Conservation (phyloP, 208 protist genomes). For the Wallacemonas sp. region DNA sequence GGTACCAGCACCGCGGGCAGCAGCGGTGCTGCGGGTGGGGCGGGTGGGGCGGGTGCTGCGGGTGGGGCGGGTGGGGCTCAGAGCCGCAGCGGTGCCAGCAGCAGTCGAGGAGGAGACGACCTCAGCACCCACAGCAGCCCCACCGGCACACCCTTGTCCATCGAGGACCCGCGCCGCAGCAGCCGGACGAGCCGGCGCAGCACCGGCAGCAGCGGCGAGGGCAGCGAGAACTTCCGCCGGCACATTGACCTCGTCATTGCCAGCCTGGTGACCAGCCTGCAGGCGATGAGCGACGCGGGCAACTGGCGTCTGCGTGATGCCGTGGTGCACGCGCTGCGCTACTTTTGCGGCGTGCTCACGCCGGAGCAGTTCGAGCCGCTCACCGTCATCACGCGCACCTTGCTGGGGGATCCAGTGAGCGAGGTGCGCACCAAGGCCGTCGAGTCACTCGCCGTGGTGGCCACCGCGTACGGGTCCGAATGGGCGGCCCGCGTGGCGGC, state of each 20-base stretch:
- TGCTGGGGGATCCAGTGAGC: conserved; percentile 72
- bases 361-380: conserved; percentile 57
- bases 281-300: conserved; percentile 50
- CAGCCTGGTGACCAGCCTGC: conserved; percentile 40
- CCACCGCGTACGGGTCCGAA: conserved; percentile 47
- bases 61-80: background rate
- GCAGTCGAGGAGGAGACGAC: background rate
- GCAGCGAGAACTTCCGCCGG: conserved; percentile 14
- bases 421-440: conserved; percentile 56
- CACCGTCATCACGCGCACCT: conserved; percentile 38
- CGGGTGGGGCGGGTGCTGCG: too few species aligned
- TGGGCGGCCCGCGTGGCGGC: conserved; percentile 59
- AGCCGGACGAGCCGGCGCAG: background rate
- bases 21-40: too few species aligned
- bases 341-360: conserved; percentile 49
- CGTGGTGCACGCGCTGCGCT: conserved; percentile 41
- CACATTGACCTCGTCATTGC: conserved; percentile 31
- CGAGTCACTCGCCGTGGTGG: conserved; percentile 50
- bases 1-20: background rate
- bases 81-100: background rate
- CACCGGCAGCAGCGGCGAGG: background rate
- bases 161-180: background rate
- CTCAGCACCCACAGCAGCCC: background rate
- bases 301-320: conserved; percentile 80
- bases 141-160: background rate